A percentile compares a stretch with the other conserved stretches of the same genome.
These are phyloP conservation scores for Pythium chondricola DNA, from an alignment of 352 stramenopile species.

Conservation along the genomic window DNA sequence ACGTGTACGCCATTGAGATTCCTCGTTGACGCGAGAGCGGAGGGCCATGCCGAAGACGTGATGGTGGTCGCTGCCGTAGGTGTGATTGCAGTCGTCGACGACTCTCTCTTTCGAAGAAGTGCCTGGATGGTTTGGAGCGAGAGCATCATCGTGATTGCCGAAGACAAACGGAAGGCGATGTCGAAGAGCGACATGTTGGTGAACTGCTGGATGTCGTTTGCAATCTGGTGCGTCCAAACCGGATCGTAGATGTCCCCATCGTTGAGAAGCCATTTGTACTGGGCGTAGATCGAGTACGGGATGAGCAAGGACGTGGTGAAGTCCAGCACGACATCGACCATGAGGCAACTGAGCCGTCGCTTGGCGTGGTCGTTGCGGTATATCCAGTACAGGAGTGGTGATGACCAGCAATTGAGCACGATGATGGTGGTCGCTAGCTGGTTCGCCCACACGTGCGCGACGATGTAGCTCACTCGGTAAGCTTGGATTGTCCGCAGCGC, in stretches of 20 bases:
- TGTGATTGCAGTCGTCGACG: neutral
- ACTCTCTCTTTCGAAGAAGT: neutral
- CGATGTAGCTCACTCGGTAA: constrained; percentile 9
- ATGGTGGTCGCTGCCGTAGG: no score
- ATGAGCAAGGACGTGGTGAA: constrained; percentile 3
- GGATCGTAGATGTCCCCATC: neutral
- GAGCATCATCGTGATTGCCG: constrained; percentile 4
- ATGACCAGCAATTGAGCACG: constrained; percentile 12
- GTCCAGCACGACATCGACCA: constrained; percentile 8
- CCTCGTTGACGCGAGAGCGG: neutral
- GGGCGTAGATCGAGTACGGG: constrained; percentile 3
- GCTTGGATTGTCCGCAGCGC: neutral
- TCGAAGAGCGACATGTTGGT: constrained; percentile 9
- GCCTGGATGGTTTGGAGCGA: constrained; percentile 5
- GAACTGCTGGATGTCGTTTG: constrained; percentile 9
- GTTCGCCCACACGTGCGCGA: constrained; percentile 9
- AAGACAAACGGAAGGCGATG: neutral
- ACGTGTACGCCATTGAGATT: neutral
- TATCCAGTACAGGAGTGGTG: constrained; percentile 2
- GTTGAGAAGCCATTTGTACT: neutral
- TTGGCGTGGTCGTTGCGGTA: neutral
- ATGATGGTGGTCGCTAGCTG: constrained; percentile 4
- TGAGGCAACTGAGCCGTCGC: constrained; percentile 3
- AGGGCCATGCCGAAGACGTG: neutral
- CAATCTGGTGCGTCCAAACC: neutral